Conservation (phyloP, 2,329 filamentous ascomycete species). For the Sarocladiaceae sp. region DNA sequence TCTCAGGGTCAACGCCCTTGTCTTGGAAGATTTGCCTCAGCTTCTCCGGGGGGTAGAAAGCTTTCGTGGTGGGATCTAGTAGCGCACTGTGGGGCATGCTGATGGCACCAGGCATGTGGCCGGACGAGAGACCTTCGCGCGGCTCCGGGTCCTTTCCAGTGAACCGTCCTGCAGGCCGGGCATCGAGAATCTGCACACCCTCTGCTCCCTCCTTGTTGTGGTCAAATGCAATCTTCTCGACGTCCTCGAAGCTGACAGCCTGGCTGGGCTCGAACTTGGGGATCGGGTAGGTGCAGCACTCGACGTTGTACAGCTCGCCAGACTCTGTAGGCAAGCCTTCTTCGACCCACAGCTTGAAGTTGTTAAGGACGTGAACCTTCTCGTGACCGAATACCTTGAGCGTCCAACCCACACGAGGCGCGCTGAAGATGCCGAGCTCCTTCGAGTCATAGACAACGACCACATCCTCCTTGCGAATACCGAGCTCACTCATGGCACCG, state of each 20-base stretch:
- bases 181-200: slow-evolving; percentile 83
- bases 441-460: slow-evolving; percentile 92
- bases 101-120: slow-evolving; percentile 85
- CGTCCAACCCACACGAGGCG: slow-evolving; percentile 91
- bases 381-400: slow-evolving; percentile 83
- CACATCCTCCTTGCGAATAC: slow-evolving; percentile 79
- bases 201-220: slow-evolving; percentile 77
- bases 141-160: slow-evolving; percentile 80
- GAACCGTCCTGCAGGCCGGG: slow-evolving; percentile 73
- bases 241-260: slow-evolving; percentile 75
- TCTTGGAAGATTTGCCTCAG: slow-evolving; percentile 68
- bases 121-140: slow-evolving; percentile 75
- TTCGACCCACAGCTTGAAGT: slow-evolving; percentile 90
- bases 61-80: slow-evolving; percentile 76
- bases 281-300: slow-evolving; percentile 59
- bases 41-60: slow-evolving; percentile 65
- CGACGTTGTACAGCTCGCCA: slow-evolving; percentile 64
- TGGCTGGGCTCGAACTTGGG: slow-evolving; percentile 53
- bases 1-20: slow-evolving; percentile 72
- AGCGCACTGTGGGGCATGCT: slow-evolving; percentile 75
- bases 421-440: slow-evolving; percentile 89
- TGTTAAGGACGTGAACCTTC: slow-evolving; percentile 86
- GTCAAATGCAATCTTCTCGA: slow-evolving; percentile 70
- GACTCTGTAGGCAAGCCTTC: slow-evolving; percentile 75
- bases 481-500: slow-evolving; percentile 79